Conservation (phyloP, 2,329 filamentous ascomycete genomes). For the Fusarium pininemorale region DNA sequence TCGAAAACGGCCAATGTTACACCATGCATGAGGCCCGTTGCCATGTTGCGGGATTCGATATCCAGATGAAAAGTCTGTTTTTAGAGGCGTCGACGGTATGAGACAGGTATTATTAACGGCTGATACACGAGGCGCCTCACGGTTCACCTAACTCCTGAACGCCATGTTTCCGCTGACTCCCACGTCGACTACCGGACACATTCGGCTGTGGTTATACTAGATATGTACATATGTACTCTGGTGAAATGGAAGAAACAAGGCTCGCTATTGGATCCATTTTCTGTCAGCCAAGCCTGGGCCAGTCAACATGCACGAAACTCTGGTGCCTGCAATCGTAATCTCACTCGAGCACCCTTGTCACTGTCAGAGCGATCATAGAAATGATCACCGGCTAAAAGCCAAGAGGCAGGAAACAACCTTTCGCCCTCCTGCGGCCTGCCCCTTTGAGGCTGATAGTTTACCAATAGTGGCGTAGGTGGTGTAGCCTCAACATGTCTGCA, state of each 20-base stretch:
- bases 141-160: conserved; percentile 4
- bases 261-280: not conserved
- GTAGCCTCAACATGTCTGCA: not conserved
- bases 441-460: conserved; percentile 33
- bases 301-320: conserved; percentile 27
- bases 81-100: conserved; percentile 7
- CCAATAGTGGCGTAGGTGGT: conserved; percentile 10
- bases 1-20: conserved; percentile 23
- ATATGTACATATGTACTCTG: not conserved
- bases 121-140: conserved; percentile 32
- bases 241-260: conserved; percentile 2
- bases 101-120: conserved; percentile 7
- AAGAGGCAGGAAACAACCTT: conserved; percentile 7
- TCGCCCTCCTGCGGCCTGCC: conserved; percentile 24
- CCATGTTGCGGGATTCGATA: conserved; percentile 1
- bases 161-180: conserved; percentile 7
- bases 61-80: conserved; percentile 5
- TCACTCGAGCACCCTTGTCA: conserved; percentile 2
- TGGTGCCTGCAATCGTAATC: conserved; percentile 20
- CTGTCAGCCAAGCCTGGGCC: not conserved
- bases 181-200: conserved; percentile 2
- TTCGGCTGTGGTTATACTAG: not conserved
- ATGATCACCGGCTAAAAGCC: conserved; percentile 26
- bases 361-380: conserved; percentile 18
- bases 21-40: conserved; percentile 2